Evolutionary conservation across 2,329 filamentous ascomycete species (phyloP), one percentile per base, ranked within the genome.

Genomic region (Scorias spongiosa): DNA sequence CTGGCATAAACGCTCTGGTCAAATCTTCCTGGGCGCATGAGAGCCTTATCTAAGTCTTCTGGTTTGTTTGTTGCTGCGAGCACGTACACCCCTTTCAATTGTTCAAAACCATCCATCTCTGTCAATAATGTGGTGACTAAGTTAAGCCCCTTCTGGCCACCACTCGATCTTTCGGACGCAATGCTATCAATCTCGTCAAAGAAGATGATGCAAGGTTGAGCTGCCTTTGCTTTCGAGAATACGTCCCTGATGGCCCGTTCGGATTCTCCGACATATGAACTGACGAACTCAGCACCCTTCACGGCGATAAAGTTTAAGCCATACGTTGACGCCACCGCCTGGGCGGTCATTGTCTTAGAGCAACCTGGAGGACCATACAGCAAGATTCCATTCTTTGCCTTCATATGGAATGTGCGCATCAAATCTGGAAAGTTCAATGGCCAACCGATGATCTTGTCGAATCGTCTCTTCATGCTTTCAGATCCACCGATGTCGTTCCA

Each of bases 181-280:
- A 96, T 89, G 4, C 84, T 80, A 64, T 96, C 88, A 54, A 96
- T 91, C 62, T 96, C 88, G 60, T 96, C 88, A 52, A 95, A 94
- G 70, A 95, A 96, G 54, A 96, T 87, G 63, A 95, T 89, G 59
- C 84, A 87, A 0, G 89, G 89, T 42, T 80, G 79, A 8, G 87
- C 88, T n/a, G 81, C 80, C 37, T 83, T 74, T 1, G 89, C 89
- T 53, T 88, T 84, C 43, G 80, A 75, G 60, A 96, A 95, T 1
- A 95, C 76, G 44, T 86, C 82, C 32, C 89, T 78, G 37, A 95
- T 75, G 7, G 82, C 80, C 10, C 86, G 78, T 65, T 96, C 89
- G 2, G 87, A 89, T 62, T 96, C 89, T 48, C 89, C 89, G 14
- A 96, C 88, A 63, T 95, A 96, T 84, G 93, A 94, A 65, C 87